Evolutionary conservation across 2,329 filamentous ascomycete species (phyloP).

Genomic region (Stemphylium beticola): DNA sequence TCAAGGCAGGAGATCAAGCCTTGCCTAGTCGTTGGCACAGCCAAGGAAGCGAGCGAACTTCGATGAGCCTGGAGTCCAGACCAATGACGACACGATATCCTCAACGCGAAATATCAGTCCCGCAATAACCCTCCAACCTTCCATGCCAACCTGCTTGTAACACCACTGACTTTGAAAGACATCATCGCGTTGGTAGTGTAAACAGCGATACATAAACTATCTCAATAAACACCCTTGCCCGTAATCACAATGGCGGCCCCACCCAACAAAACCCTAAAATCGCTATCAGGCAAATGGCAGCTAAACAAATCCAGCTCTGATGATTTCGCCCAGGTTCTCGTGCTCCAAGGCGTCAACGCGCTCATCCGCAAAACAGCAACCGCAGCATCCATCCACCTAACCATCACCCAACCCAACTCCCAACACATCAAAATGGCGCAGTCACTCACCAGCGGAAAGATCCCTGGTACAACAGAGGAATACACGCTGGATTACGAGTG

Average conservation of each 20-base stretch:
- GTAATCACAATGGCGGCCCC: conserved; percentile 16
- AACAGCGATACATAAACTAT: background rate
- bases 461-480: conserved; percentile 18
- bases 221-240: background rate
- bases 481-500: conserved; percentile 20
- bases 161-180: no score
- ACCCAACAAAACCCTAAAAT: conserved; percentile 11
- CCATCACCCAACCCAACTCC: conserved; percentile 16
- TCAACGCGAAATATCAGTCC: no score
- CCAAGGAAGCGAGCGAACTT: no score
- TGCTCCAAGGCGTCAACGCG: conserved; percentile 17
- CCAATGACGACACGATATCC: no score
- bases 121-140: no score
- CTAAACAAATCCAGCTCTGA: conserved; percentile 21
- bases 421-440: conserved; percentile 19
- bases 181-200: background rate
- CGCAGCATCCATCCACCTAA: conserved; percentile 20
- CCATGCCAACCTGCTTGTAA: no score
- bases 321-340: conserved; percentile 20
- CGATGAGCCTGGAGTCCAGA: no score
- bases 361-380: conserved; percentile 18
- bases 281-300: conserved; percentile 16
- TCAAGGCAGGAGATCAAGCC: no score
- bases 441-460: conserved; percentile 17
- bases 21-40: no score